Evolutionary conservation across 75 land plant genomes (phyloP).

Genomic region (Sequoia sempervirens): DNA sequence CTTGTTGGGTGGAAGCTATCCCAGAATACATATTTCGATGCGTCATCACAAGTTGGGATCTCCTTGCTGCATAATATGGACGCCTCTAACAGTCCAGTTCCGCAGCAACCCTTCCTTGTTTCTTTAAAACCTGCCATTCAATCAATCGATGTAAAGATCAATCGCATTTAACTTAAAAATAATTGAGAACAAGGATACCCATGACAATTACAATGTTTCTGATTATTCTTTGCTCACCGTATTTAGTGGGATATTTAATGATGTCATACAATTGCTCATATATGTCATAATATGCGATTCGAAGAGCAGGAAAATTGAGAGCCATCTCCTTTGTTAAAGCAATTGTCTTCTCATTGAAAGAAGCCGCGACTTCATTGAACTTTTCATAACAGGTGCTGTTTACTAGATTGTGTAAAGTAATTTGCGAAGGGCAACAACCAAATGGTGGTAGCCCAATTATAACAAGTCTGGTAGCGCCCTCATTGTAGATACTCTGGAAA

Average conservation of each 20-base stretch:
- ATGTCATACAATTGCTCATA: background rate
- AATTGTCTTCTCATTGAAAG: background rate
- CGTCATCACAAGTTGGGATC: slow-evolving; percentile 15
- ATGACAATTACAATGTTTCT: too few species aligned
- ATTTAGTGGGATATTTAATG: background rate
- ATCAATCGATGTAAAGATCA: background rate
- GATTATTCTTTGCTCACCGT: background rate
- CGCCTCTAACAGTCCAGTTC: slow-evolving; percentile 37
- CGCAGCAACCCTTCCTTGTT: slow-evolving; percentile 39
- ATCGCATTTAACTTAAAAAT: too few species aligned
- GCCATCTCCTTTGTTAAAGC: background rate
- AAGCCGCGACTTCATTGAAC: background rate
- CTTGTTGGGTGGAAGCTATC: slow-evolving; percentile 47
- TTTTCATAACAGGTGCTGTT: background rate
- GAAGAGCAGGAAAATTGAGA: background rate
- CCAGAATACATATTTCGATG: slow-evolving; percentile 34
- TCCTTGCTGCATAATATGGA: slow-evolving; percentile 17
- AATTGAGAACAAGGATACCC: too few species aligned
- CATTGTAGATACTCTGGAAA: background rate
- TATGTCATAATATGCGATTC: background rate
- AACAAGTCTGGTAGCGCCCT: background rate
- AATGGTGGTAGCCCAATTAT: background rate
- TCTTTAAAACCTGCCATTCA: slow-evolving; percentile 29
- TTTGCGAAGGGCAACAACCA: slow-evolving; percentile 1
- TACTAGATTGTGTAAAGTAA: background rate